A percentile compares a stretch with the other conserved stretches of the same genome.
These are phyloP conservation scores for Camellia sinensis DNA, from an alignment of 148 eudicot genomes.

Conservation along the genomic window DNA sequence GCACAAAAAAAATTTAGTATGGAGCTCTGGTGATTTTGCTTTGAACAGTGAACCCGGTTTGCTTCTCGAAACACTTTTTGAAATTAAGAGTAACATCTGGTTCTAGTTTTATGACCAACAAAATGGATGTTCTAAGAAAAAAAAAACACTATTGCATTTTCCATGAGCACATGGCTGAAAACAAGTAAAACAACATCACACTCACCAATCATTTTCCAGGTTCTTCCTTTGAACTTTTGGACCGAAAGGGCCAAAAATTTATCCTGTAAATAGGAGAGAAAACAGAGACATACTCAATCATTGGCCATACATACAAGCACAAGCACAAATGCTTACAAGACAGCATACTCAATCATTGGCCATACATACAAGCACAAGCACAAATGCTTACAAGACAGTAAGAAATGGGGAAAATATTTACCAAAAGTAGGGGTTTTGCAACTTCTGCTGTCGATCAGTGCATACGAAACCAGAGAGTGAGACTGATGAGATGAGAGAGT, in stretches of 20 bases:
- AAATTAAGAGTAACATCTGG: background rate
- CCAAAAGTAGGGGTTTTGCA: too few species aligned
- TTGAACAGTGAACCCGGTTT: background rate
- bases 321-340: background rate
- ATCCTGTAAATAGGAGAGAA: slow-evolving; percentile 39
- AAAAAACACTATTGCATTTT: background rate
- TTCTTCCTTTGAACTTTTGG: slow-evolving; percentile 48
- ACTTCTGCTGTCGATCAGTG: too few species aligned
- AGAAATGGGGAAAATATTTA: too few species aligned
- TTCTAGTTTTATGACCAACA: slow-evolving; percentile 7
- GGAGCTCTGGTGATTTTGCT: background rate
- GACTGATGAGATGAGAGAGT: too few species aligned
- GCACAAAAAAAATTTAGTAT: background rate
- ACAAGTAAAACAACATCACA: background rate
- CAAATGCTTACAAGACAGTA: too few species aligned
- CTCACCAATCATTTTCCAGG: slow-evolving; percentile 80
- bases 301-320: background rate
- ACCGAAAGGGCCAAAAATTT: slow-evolving; percentile 48
- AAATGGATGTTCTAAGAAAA: background rate
- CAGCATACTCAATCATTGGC: too few species aligned
- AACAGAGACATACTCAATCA: background rate
- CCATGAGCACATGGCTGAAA: background rate
- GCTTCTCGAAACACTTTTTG: background rate
- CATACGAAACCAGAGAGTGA: too few species aligned
- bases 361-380: too few species aligned